These are phyloP conservation scores for Phylloboletellus chloephorus DNA, from an alignment of 1,284 basidiomycete species.

Conservation along the genomic window DNA sequence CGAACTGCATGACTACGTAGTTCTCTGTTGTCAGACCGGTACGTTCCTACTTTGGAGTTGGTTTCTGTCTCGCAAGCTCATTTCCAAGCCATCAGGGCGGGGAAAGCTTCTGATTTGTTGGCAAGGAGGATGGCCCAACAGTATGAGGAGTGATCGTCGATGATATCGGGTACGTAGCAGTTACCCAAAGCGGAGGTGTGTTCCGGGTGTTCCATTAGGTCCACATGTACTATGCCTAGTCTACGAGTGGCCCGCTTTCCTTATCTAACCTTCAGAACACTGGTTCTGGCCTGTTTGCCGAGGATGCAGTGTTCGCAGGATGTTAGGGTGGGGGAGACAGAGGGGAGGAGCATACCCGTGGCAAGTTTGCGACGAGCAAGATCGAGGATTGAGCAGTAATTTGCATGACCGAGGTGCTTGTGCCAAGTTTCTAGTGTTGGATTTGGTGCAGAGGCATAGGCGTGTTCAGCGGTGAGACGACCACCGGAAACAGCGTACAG, in stretches of 20 bases:
- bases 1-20: background rate
- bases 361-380: background rate
- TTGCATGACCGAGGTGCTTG: background rate
- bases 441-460: background rate
- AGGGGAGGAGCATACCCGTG: constrained; percentile 9
- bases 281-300: constrained; percentile 8
- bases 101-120: constrained; percentile 1
- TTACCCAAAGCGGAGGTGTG: constrained; percentile 5
- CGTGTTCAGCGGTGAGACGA: background rate
- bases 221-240: constrained; percentile 2
- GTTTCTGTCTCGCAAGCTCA: background rate
- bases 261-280: constrained; percentile 1
- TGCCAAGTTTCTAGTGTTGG: background rate
- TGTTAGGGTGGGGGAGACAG: background rate
- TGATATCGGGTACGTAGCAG: constrained; percentile 7
- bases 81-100: constrained; percentile 3
- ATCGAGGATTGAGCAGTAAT: background rate
- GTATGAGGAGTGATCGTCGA: constrained; percentile 7
- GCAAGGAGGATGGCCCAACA: constrained; percentile 5
- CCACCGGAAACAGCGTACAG: background rate
- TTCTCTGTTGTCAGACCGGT: constrained; percentile 4
- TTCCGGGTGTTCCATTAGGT: constrained; percentile 6
- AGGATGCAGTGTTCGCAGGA: constrained; percentile 12
- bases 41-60: background rate
- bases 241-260: background rate